Conservation (phyloP, 2,329 filamentous ascomycete species). For the Aspergillus luchuensis region DNA sequence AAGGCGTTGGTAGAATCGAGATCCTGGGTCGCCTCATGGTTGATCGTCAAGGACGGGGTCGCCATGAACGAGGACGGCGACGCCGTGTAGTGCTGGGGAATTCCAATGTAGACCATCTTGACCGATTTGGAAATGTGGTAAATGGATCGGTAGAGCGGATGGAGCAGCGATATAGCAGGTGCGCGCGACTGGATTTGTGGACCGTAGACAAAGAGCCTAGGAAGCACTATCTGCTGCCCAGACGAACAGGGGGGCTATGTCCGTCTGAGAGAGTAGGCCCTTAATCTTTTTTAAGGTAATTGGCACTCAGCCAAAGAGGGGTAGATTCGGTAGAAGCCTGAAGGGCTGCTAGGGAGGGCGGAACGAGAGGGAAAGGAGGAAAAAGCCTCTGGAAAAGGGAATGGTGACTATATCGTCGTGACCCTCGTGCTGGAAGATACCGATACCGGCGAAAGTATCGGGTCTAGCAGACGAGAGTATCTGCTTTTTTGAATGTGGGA, state of each 20-base stretch:
- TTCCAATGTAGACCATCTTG: conserved; percentile 83
- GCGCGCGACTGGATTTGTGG: conserved; percentile 19
- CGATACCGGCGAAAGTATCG: conserved; percentile 86
- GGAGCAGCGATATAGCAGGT: conserved; percentile 12
- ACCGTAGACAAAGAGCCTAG: conserved; percentile 48
- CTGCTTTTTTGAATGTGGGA: conserved; percentile 48
- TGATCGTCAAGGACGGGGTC: conserved; percentile 92
- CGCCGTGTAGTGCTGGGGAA: conserved; percentile 78
- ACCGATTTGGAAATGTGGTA: conserved; percentile 26
- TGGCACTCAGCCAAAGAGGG: conserved; percentile 77
- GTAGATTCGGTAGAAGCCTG: conserved; percentile 54
- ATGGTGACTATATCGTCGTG: conserved; percentile 71
- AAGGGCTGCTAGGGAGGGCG: conserved; percentile 80
- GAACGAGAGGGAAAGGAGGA: conserved; percentile 73
- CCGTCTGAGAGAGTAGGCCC: conserved; percentile 96
- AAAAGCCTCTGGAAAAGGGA: conserved; percentile 80
- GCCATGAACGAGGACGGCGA: conserved; percentile 75
- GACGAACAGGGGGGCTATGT: conserved; percentile 85
- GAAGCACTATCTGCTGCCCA: conserved; percentile 97
- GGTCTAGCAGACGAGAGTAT: conserved; percentile 76
- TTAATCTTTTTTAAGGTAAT: conserved; percentile 66
- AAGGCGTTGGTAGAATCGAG: conserved; percentile 96
- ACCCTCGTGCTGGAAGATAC: conserved; percentile 70
- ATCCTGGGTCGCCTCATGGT: conserved; percentile 88
- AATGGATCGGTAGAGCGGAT: conserved; percentile 16